Percentiles rank a stretch among this genome's conserved stretches.
phyloP scores from a whole-genome alignment of 495 filamentous ascomycete species.

The Viridothelium virens region DNA sequence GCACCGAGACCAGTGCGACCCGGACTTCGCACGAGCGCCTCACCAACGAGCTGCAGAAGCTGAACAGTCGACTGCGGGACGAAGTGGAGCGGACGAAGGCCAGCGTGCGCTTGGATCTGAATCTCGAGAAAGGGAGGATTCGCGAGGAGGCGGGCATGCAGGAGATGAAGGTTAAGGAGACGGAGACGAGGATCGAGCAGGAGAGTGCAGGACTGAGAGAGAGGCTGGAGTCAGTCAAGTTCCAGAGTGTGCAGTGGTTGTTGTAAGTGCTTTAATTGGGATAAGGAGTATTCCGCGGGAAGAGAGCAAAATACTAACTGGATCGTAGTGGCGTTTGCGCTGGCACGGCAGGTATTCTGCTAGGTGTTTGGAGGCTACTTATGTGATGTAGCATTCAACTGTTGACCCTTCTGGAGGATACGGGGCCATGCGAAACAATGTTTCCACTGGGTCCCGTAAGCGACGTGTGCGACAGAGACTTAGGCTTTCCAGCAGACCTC shows the following conservation, averaged over 20 bases:
- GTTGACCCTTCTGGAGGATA: too few relatives aligned
- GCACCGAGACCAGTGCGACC: conserved; percentile 79
- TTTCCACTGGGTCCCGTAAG: too few relatives aligned
- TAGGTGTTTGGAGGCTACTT: conserved; percentile 94
- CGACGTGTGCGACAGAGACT: too few relatives aligned
- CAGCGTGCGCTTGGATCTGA: conserved; percentile 82
- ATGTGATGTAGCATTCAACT: conserved; percentile 30
- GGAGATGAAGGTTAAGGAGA: conserved; percentile 98
- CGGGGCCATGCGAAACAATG: too few relatives aligned
- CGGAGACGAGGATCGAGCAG: conserved; percentile 96
- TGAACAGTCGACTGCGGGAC: conserved; percentile 79
- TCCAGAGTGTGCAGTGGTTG: conserved; percentile 94
- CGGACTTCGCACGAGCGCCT: conserved; percentile 86
- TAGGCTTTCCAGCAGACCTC: too few relatives aligned
- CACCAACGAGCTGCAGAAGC: conserved; percentile 86
- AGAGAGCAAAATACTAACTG: background rate
- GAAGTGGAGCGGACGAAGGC: conserved; percentile 92
- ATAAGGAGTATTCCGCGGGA: background rate
- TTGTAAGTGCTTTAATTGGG: conserved; percentile 42
- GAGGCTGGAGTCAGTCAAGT: conserved; percentile 93
- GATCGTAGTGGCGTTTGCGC: conserved; percentile 67
- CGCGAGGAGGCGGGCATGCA: conserved; percentile 94
- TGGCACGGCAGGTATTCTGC: conserved; percentile 80
- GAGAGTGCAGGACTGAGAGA: conserved; percentile 87
- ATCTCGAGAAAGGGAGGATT: conserved; percentile 94